Conservation (phyloP, 352 stramenopile species). For the Aphanomyces invadans region DNA sequence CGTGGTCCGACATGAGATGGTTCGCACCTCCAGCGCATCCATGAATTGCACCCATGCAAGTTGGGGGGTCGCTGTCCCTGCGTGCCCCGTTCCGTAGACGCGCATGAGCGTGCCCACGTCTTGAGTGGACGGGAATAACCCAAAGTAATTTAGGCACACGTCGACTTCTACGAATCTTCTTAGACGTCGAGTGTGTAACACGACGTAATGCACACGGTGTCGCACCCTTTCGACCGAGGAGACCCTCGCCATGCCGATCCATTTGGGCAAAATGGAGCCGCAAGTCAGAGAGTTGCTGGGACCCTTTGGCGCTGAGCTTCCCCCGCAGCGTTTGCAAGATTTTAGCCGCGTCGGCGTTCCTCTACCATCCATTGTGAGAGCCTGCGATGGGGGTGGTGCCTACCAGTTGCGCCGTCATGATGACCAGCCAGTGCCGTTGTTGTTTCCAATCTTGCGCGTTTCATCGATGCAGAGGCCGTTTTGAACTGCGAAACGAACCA, state of each 20-base stretch:
- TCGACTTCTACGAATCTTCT: conserved; percentile 3
- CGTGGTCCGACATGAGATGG: no score
- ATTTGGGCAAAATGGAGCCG: conserved; percentile 3
- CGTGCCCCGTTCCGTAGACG: not conserved
- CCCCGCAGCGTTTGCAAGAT: not conserved
- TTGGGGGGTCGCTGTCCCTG: not conserved
- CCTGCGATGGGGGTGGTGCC: not conserved
- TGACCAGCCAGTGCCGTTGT: not conserved
- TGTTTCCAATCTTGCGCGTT: not conserved
- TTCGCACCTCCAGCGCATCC: conserved; percentile 2
- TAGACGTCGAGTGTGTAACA: no score
- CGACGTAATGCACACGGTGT: no score
- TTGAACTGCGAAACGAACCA: no score
- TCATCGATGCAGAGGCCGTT: not conserved
- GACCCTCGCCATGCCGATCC: not conserved
- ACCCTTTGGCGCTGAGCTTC: conserved; percentile 14
- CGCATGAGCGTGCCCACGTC: conserved; percentile 13
- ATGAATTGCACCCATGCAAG: conserved; percentile 5
- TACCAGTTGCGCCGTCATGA: conserved; percentile 13
- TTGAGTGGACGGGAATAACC: conserved; percentile 15
- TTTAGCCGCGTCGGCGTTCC: conserved; percentile 1
- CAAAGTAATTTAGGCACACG: conserved; percentile 21
- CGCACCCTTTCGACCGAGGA: conserved; percentile 1
- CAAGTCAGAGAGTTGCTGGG: conserved; percentile 20
- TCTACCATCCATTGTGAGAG: not conserved